Evolutionary conservation across 768 basidiomycete genomes (phyloP).

Genomic region (Amanita rubescens): DNA sequence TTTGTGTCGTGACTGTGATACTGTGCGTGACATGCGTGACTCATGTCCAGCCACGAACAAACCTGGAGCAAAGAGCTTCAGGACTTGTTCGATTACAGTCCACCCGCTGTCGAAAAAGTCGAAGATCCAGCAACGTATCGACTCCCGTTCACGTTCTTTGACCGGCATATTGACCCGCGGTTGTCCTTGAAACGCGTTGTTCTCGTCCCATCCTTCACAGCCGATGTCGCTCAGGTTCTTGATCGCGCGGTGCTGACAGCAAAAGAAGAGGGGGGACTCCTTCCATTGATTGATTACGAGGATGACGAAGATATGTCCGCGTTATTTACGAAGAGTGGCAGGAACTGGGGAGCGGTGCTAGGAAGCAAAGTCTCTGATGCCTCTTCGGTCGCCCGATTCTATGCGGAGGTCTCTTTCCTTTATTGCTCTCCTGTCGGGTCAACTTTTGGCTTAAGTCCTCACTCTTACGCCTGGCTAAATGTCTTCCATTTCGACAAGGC

Average conservation of each 20-base stretch:
- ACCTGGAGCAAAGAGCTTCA: not conserved
- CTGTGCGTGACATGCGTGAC: no score
- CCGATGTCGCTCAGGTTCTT: not conserved
- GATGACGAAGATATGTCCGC: not conserved
- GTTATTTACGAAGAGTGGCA: not conserved
- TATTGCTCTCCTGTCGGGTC: not conserved
- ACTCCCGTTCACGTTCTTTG: not conserved
- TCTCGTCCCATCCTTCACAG: not conserved
- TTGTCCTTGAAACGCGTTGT: not conserved
- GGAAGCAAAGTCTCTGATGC: not conserved
- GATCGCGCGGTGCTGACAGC: not conserved
- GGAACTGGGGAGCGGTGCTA: not conserved
- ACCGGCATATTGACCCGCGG: not conserved
- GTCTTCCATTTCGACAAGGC: not conserved
- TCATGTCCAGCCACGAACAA: no score
- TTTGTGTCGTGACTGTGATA: no score
- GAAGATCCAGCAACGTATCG: not conserved
- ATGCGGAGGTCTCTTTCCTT: not conserved
- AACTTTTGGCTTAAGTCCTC: not conserved
- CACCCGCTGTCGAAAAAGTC: not conserved
- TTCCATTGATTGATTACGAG: not conserved
- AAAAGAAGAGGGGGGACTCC: not conserved
- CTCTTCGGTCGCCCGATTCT: not conserved
- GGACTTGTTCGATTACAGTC: not conserved
- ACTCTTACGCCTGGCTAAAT: not conserved